Conservation (phyloP, 2,329 filamentous ascomycete genomes). For the Monilinia vaccinii-corymbosi region DNA sequence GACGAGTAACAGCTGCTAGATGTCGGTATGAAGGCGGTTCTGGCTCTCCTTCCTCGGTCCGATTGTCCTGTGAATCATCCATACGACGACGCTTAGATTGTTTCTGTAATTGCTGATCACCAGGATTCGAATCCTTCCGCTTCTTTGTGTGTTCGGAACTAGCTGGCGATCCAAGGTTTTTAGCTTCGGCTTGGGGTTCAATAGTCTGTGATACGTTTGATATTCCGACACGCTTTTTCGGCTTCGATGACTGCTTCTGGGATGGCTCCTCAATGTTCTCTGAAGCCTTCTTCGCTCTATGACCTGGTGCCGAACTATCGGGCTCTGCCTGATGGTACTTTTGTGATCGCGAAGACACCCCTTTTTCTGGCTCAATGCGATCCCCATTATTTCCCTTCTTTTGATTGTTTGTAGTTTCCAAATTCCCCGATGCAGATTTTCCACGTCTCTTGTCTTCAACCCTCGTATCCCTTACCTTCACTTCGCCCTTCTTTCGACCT, state of each 20-base stretch:
- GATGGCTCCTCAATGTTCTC: not conserved
- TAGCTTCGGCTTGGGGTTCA: not conserved
- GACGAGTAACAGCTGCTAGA: conserved; percentile 41
- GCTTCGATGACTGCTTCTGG: not conserved
- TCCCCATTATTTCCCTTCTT: not conserved
- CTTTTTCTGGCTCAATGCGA: not conserved
- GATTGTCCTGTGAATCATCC: conserved; percentile 2
- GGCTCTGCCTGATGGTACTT: not conserved
- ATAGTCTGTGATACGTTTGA: not conserved
- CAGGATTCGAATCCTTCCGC: not conserved
- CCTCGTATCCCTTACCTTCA: not conserved
- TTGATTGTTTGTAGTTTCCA: not conserved
- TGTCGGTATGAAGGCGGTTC: conserved; percentile 36
- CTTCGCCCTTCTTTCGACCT: not conserved
- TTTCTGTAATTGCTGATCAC: not conserved
- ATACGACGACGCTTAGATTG: conserved; percentile 11
- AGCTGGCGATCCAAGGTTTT: not conserved
- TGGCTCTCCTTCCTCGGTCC: conserved; percentile 3
- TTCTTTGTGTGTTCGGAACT: not conserved
- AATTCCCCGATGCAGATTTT: not conserved
- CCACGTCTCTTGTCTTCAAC: not conserved
- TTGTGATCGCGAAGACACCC: not conserved
- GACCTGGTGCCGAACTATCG: not conserved
- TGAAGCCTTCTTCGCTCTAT: not conserved
- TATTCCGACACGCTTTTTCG: conserved; percentile 6